phyloP scores from a whole-genome alignment of 2,329 filamentous ascomycete species.

The Colletotrichum sp. region DNA sequence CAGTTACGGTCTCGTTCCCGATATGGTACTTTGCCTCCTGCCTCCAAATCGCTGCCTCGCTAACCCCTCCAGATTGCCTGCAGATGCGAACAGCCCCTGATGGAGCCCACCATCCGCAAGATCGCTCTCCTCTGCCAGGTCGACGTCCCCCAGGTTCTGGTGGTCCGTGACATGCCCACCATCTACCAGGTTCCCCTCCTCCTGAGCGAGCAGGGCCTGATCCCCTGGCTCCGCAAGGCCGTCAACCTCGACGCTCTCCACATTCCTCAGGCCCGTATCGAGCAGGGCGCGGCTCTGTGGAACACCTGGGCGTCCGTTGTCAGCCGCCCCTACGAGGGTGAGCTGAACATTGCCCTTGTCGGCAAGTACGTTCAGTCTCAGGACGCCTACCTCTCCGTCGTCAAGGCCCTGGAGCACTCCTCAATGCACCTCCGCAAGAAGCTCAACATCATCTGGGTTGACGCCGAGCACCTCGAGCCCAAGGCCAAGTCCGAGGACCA shows the following conservation, averaged over 20 bases:
- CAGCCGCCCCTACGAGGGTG: constrained; percentile 68
- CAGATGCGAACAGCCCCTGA: constrained; percentile 81
- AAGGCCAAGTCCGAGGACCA: constrained; percentile 66
- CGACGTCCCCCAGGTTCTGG: constrained; percentile 82
- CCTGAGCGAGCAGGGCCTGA: constrained; percentile 79
- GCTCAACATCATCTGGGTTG: constrained; percentile 83
- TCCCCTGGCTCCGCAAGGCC: constrained; percentile 67
- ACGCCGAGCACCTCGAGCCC: constrained; percentile 83
- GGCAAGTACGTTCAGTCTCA: constrained; percentile 89
- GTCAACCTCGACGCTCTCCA: constrained; percentile 67
- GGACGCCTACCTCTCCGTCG: constrained; percentile 84
- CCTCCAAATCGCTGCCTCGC: not conserved
- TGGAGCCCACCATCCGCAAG: constrained; percentile 78
- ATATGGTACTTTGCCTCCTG: constrained; percentile 58
- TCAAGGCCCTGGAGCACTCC: constrained; percentile 88
- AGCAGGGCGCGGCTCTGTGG: constrained; percentile 70
- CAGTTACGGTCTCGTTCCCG: constrained; percentile 76
- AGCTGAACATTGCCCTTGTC: constrained; percentile 84
- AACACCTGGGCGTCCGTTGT: constrained; percentile 65
- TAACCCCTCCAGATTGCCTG: constrained; percentile 75
- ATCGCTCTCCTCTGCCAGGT: constrained; percentile 91
- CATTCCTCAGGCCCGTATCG: constrained; percentile 57
- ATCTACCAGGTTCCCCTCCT: constrained; percentile 97
- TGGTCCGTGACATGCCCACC: constrained; percentile 87
- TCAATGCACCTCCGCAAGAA: constrained; percentile 85